Evolutionary conservation across 192 early-diverging fungal genomes (phyloP).

Genomic region (Gonapodya sp.): DNA sequence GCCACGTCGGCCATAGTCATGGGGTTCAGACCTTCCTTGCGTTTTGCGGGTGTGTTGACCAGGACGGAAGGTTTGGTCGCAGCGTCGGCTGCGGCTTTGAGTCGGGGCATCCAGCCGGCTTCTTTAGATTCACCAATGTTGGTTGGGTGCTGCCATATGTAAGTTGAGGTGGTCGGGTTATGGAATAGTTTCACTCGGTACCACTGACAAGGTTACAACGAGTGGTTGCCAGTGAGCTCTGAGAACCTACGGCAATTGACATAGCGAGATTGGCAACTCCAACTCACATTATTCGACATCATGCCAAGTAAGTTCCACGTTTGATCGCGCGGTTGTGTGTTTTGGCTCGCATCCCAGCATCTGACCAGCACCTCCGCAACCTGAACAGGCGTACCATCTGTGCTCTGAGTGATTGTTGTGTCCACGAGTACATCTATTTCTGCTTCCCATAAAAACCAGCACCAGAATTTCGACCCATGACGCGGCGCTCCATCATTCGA

Average conservation of each 20-base stretch:
- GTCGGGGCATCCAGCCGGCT: conserved; percentile 44
- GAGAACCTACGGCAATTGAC: not conserved
- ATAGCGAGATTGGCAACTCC: not conserved
- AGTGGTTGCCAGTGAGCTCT: too few relatives aligned
- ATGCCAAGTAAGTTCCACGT: conserved; percentile 47
- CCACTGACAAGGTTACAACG: conserved; percentile 31
- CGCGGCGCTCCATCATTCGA: conserved; percentile 17
- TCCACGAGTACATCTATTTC: conserved; percentile 22
- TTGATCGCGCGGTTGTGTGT: conserved; percentile 47
- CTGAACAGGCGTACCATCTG: not conserved
- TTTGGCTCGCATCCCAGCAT: conserved; percentile 48
- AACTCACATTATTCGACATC: conserved; percentile 24
- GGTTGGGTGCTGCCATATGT: conserved; percentile 43
- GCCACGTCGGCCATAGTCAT: conserved; percentile 21
- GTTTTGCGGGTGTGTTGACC: conserved; percentile 3
- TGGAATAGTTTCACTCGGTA: conserved; percentile 25
- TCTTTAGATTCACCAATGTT: conserved; percentile 22
- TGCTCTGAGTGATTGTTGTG: not conserved
- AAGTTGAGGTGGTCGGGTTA: not conserved
- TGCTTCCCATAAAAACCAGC: conserved; percentile 53
- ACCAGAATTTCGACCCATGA: conserved; percentile 38
- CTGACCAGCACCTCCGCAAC: conserved; percentile 39
- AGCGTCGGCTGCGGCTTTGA: conserved; percentile 6
- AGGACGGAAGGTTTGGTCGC: not conserved
- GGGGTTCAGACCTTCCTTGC: not conserved